phyloP scores from a whole-genome alignment of 2,329 filamentous ascomycete genomes.

The Dactylellina sp. region DNA sequence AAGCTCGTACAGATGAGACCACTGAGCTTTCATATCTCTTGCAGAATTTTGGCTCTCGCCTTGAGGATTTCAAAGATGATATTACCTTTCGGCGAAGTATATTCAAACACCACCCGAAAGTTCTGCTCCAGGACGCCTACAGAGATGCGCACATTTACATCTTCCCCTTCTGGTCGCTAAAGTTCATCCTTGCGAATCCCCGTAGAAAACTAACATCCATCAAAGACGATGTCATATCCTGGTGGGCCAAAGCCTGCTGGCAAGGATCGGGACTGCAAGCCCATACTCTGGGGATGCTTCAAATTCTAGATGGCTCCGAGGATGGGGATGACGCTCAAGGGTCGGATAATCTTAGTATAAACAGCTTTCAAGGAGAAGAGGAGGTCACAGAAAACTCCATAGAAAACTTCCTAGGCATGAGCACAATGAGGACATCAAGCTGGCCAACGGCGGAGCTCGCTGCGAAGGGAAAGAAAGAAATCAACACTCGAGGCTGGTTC shows the following conservation, averaged over 20 bases:
- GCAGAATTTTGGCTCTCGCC: conserved; percentile 24
- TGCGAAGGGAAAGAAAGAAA: conserved; percentile 35
- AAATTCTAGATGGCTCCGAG: conserved; percentile 70
- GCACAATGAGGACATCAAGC: conserved; percentile 34
- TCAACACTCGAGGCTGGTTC: conserved; percentile 55
- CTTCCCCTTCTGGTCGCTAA: conserved; percentile 89
- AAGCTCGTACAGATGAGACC: conserved; percentile 28
- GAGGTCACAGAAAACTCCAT: conserved; percentile 60
- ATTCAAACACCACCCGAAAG: conserved; percentile 77
- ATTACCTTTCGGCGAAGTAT: conserved; percentile 81
- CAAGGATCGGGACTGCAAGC: conserved; percentile 75
- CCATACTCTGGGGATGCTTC: conserved; percentile 78
- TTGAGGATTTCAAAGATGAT: conserved; percentile 68
- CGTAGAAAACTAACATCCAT: conserved; percentile 89
- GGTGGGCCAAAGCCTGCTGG: conserved; percentile 96
- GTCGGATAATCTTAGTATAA: conserved; percentile 49
- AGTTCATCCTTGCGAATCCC: conserved; percentile 74
- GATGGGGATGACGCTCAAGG: conserved; percentile 20
- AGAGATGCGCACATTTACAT: conserved; percentile 95
- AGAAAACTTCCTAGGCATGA: conserved; percentile 58
- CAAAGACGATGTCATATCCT: conserved; percentile 89
- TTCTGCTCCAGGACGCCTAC: conserved; percentile 84
- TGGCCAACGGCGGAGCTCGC: conserved; percentile 10
- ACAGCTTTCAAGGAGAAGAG: conserved; percentile 59
- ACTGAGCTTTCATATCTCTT: conserved; percentile 44